phyloP scores from a whole-genome alignment of 768 basidiomycete genomes.

The Kwoniella shandongensis region DNA sequence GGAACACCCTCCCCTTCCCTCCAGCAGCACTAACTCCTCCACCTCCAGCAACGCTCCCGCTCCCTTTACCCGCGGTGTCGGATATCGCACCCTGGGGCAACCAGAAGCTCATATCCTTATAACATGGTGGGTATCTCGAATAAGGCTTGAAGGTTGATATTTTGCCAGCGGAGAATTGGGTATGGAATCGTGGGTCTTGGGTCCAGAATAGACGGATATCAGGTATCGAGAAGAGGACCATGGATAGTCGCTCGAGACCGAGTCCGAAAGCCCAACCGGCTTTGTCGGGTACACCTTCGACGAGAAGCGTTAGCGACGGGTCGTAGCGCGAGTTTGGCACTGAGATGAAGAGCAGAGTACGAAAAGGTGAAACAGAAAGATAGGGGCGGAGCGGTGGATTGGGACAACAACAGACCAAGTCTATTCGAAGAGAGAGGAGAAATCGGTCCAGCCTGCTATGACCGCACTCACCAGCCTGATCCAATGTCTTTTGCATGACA shows the following conservation, averaged over 20 bases:
- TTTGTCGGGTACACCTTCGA: conserved; percentile 75
- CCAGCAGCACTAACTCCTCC: conserved; percentile 46
- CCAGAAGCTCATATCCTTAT: conserved; percentile 97
- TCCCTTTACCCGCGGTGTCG: conserved; percentile 35
- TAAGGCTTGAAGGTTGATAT: conserved; percentile 85
- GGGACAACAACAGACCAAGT: too few relatives aligned
- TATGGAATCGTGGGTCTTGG: conserved; percentile 75
- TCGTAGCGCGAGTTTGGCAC: neutral
- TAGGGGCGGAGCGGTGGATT: neutral
- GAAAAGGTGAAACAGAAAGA: neutral
- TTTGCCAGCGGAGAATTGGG: conserved; percentile 72
- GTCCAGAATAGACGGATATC: conserved; percentile 99
- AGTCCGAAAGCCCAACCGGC: conserved; percentile 95
- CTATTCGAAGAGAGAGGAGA: too few relatives aligned
- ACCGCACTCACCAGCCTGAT: conserved; percentile 69
- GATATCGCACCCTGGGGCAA: conserved; percentile 53
- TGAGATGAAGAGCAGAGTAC: neutral
- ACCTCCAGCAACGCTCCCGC: conserved; percentile 9
- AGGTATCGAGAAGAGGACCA: conserved; percentile 94
- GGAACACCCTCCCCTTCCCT: conserved; percentile 57
- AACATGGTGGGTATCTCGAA: conserved; percentile 87
- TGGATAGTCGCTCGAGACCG: conserved; percentile 93
- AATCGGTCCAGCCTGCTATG: too few relatives aligned
- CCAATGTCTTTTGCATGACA: conserved; percentile 80
- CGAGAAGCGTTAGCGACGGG: too few relatives aligned